Evolutionary conservation across 176 grass and related monocot species (phyloP), one percentile per base, ranked within the genome.

Genomic region (Aegilops longissima): DNA sequence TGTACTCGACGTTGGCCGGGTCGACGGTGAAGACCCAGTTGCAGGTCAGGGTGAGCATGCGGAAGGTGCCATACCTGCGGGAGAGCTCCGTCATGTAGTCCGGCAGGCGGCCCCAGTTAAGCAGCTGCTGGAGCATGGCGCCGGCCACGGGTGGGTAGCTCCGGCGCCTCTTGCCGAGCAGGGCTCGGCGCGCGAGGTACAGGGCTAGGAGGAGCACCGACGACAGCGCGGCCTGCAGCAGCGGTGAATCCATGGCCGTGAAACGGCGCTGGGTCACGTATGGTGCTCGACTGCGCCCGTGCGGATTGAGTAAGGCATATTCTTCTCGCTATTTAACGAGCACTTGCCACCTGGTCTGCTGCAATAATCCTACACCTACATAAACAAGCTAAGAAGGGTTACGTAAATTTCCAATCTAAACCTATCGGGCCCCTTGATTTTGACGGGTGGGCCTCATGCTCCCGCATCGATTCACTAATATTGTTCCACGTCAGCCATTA

Each of bases 21-120:
- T 92, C 91, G 8, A 93, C 91, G 76, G 91, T 96, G 91, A 82
- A 93, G 29, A 93, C 54, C 45, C 86, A 88, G 67, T 78, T 91
- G 82, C 82, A 71, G 23, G 80, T 86, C 20, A 67, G 89, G 20
- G 82, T 64, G 68, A 96, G 74, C 30, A 90, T 80, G 68, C 94
- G 92, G 73, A 90, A 96, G 64, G 89, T 96, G 36, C 89, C 88
- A 79, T 88, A 9, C 71, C 74, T 77, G 61, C 31, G 82, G 12
- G 87, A 74, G 42, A 91, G 33, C 40, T 35, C 73, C 0, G 92
- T 97, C 2, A 87, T 85, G 80, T 92, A 90, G 16, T 97, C 94
- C 16, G 49, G 6, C 13, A 94, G n/a, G 33, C 83, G 85, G 31
- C 65, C 80, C 59, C 92, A 85, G 74, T 94, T 87, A 44, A 89